Conservation (phyloP, 1,284 basidiomycete species). For the Marasmius tenuissimus region DNA sequence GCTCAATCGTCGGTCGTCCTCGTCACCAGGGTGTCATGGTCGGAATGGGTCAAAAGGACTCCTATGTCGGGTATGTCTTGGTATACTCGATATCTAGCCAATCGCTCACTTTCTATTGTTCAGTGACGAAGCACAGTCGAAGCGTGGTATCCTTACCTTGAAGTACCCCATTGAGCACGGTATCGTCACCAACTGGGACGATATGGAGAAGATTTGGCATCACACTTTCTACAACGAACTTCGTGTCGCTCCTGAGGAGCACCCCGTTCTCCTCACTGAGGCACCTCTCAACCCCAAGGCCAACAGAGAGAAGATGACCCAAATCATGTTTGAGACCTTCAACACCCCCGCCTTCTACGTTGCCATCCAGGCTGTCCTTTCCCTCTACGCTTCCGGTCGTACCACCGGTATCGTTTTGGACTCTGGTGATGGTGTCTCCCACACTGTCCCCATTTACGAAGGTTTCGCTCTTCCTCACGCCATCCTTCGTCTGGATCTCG, state of each 20-base stretch:
- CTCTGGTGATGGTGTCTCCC: conserved; percentile 87
- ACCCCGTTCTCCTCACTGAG: conserved; percentile 88
- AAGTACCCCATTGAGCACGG: conserved; percentile 78
- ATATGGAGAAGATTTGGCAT: conserved; percentile 93
- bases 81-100: neutral
- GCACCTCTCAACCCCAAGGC: conserved; percentile 88
- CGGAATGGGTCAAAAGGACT: conserved; percentile 80
- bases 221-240: conserved; percentile 87
- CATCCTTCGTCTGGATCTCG: conserved; percentile 79
- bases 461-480: conserved; percentile 82
- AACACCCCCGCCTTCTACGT: conserved; percentile 91
- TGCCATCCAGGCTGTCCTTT: conserved; percentile 86
- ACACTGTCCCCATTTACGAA: conserved; percentile 91
- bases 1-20: conserved; percentile 84
- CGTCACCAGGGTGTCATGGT: conserved; percentile 90
- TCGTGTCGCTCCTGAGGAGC: conserved; percentile 80
- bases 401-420: conserved; percentile 89
- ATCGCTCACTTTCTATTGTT: neutral
- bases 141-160: conserved; percentile 90
- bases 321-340: conserved; percentile 96
- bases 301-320: conserved; percentile 93
- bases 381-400: conserved; percentile 88
- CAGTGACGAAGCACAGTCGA: conserved; percentile 84
- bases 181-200: conserved; percentile 94
- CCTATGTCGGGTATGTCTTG: conserved; percentile 66